A percentile compares a stretch with the other conserved stretches of the same genome.
phyloP scores from a whole-genome alignment of 2,329 filamentous ascomycete genomes.

The Blastomyces parvus region DNA sequence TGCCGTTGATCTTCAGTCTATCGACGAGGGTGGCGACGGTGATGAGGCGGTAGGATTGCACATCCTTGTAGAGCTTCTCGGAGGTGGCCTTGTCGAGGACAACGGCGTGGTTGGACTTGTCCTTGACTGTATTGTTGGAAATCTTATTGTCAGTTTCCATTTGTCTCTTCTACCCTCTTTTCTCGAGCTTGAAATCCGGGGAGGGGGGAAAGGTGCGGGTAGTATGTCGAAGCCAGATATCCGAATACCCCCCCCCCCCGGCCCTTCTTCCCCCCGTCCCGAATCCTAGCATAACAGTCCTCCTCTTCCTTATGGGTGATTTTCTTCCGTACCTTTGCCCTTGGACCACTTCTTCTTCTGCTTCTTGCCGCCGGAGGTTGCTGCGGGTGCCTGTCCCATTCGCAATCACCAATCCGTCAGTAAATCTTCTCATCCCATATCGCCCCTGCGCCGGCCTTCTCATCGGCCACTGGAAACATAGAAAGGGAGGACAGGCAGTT shows the following conservation, averaged over 20 bases:
- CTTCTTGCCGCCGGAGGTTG: conserved; percentile 41
- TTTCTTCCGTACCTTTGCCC: conserved; percentile 42
- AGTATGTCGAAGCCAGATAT: not conserved
- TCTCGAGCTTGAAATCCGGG: not conserved
- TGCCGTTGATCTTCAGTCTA: conserved; percentile 99
- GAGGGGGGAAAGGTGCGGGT: not conserved
- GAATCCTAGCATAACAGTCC: not conserved
- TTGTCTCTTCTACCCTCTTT: not conserved
- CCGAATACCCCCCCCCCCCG: not conserved
- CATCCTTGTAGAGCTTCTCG: conserved; percentile 99
- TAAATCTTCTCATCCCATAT: not conserved
- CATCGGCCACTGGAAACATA: not conserved
- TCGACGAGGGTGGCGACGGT: conserved; percentile 98
- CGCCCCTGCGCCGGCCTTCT: not conserved
- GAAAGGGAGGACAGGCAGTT: not conserved
- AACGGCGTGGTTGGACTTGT: conserved; percentile 99
- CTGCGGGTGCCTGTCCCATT: conserved; percentile 32
- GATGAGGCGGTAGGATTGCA: conserved; percentile 99
- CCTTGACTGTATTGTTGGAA: conserved; percentile 66
- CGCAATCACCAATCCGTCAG: conserved; percentile 3
- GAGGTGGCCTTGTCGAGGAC: conserved; percentile 95
- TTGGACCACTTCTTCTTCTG: conserved; percentile 51
- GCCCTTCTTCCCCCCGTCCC: not conserved
- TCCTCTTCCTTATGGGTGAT: not conserved
- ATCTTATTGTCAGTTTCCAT: conserved; percentile 18